Evolutionary conservation across 2,329 filamentous ascomycete genomes (phyloP).

Genomic region (Colletotrichum camelliae): DNA sequence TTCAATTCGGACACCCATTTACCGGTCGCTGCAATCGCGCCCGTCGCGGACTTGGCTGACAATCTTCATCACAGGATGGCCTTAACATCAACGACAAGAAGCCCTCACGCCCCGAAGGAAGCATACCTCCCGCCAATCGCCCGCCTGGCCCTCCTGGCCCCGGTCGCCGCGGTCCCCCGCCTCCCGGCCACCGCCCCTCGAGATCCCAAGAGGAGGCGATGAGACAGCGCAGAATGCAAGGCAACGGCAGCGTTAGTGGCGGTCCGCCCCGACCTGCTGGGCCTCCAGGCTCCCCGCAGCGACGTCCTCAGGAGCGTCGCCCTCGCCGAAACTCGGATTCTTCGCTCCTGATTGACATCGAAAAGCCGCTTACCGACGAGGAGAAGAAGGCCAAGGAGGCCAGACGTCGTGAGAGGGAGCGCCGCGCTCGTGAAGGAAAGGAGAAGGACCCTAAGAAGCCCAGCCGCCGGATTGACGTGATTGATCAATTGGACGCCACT

Average conservation of each 20-base stretch:
- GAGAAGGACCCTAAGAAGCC: slow-evolving; percentile 55
- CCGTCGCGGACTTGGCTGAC: not conserved
- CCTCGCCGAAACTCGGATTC: slow-evolving; percentile 81
- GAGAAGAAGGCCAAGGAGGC: slow-evolving; percentile 56
- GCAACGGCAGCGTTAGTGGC: slow-evolving; percentile 35
- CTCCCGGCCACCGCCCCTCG: slow-evolving; percentile 62
- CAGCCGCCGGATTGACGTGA: slow-evolving; percentile 76
- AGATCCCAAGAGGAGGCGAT: slow-evolving; percentile 72
- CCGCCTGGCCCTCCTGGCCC: slow-evolving; percentile 44
- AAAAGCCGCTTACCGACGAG: slow-evolving; percentile 65
- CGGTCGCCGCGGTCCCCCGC: slow-evolving; percentile 47
- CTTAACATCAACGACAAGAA: slow-evolving; percentile 69
- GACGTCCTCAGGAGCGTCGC: slow-evolving; percentile 48
- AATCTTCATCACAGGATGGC: slow-evolving; percentile 58
- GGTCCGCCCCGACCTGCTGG: slow-evolving; percentile 34
- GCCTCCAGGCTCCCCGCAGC: slow-evolving; percentile 43
- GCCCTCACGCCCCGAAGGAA: slow-evolving; percentile 32
- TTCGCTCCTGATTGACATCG: slow-evolving; percentile 64
- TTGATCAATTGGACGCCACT: slow-evolving; percentile 95
- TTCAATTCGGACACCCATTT: not conserved
- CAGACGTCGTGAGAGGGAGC: slow-evolving; percentile 57
- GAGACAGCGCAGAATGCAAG: slow-evolving; percentile 50
- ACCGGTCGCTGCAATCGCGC: not conserved
- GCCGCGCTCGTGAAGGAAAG: slow-evolving; percentile 53
- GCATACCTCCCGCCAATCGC: slow-evolving; percentile 39